Evolutionary conservation across 2,329 filamentous ascomycete genomes (phyloP), one percentile per base, ranked within the genome.

Genomic region (Coniella vitis): DNA sequence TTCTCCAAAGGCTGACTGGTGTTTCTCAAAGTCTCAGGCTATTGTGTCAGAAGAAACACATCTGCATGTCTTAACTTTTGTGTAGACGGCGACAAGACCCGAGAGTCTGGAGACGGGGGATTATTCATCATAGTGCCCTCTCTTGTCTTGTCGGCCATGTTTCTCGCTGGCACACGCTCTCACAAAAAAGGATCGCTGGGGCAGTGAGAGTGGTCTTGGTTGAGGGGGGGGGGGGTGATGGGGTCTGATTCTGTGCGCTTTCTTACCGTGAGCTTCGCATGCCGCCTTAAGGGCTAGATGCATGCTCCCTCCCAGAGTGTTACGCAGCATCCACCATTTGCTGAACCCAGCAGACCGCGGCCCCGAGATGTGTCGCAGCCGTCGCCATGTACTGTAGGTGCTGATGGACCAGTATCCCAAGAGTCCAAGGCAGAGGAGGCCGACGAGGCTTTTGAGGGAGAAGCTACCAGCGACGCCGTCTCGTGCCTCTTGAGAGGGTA

Each of bases 251-350:
- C 36, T 39, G 34, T 21, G 12, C 20, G 40, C 34, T 12, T 17
- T 40, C 58, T 56, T 53, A 58, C 59, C 59, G 38, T 60, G 57
- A 34, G 56, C 45, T 25, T 53, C 54, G 54, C 57, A 60, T 17
- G 54, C 58, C 12, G 40, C 49, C 50, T 60, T 58, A 22, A 55
- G 54, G 10, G 56, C 58, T 35, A 60, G 53, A 53, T 60, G 57
- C 58, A 61, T 55, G 47, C 49, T 51, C 17, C 59, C 59, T 32
- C 53, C 46, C 41, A 61, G 46, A n/a, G 57, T 57, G 55, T 60
- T 57, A 54, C 57, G 57, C 54, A 60, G 49, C 57, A 61, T 56
- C 59, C 59, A 61, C 59, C 55, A 59, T 48, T 58, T 60, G 55
- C 55, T 59, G 25, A 61, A 42, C 29, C 54, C 57, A 16, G 55